phyloP scores from a whole-genome alignment of 768 basidiomycete species.

The Mycena rosella region DNA sequence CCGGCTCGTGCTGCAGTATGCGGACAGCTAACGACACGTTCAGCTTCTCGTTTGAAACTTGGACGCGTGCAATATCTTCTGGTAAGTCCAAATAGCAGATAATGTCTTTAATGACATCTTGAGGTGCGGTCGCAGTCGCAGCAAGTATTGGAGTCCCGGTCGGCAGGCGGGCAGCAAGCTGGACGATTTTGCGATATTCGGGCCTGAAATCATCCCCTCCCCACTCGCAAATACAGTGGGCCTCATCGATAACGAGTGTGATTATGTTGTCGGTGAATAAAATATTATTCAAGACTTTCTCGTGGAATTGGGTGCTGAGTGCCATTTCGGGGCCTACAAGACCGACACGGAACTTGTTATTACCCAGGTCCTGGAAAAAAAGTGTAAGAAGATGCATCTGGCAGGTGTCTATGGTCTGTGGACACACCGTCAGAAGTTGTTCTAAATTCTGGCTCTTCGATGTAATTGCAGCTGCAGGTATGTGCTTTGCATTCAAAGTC shows the following conservation, averaged over 20 bases:
- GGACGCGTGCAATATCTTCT: not conserved
- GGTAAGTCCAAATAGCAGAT: conserved; percentile 14
- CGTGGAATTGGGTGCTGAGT: conserved; percentile 19
- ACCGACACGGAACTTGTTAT: conserved; percentile 33
- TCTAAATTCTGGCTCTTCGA: conserved; percentile 9
- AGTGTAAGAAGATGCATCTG: not conserved
- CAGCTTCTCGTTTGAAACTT: conserved; percentile 33
- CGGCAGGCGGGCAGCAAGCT: conserved; percentile 23
- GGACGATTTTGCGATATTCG: conserved; percentile 14
- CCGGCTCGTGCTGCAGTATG: conserved; percentile 26
- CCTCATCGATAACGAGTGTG: conserved; percentile 38
- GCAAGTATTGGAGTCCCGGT: conserved; percentile 27
- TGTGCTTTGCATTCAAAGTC: conserved; percentile 14
- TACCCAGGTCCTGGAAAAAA: conserved; percentile 9
- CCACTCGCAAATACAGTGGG: conserved; percentile 42
- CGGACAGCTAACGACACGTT: conserved; percentile 11
- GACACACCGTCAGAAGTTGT: conserved; percentile 18
- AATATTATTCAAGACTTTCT: conserved; percentile 25
- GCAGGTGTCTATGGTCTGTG: not conserved
- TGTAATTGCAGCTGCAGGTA: conserved; percentile 26
- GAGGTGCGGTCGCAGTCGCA: conserved; percentile 25
- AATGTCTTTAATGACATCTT: conserved; percentile 24
- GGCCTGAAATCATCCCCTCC: conserved; percentile 35
- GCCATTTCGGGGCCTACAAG: conserved; percentile 37
- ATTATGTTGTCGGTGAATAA: conserved; percentile 27